Evolutionary conservation across 768 basidiomycete species (phyloP), one percentile per base, ranked within the genome.

Genomic region (Tremella mesenterica): DNA sequence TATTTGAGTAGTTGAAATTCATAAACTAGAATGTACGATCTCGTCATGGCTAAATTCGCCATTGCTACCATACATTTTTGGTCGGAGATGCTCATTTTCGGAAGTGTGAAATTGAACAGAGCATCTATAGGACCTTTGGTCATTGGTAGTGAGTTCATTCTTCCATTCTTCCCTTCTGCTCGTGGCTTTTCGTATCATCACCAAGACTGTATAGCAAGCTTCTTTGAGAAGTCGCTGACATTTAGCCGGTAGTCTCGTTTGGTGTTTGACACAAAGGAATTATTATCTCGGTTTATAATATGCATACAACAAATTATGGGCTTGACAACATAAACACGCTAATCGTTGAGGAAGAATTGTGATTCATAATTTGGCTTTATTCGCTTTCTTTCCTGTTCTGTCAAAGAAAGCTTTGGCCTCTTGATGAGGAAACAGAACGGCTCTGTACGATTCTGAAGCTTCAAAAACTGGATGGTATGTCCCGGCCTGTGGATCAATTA

Each of bases 51-150:
- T 65, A 85, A 88, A 31, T 97, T 93, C 76, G 80, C 90, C 51
- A 82, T 96, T 63, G 93, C 90, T 1, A 85, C 89, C 67, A 81
- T 79, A 4, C 93, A 99, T 75, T 96, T 95, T 70, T 79, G 79
- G 33, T 84, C 87, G 16, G 93, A 99, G 75, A 67, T 86, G 34
- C 73, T 90, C 65, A 80, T 95, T 57, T 99, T 84, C 76, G 79
- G 82, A 47, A 84, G 88, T 1, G 81, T 85, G 31, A 83, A 78
- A 44, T 57, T 86, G 44, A 79, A 78, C 41, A 63, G 75, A 0
- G 83, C 83, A 0, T 79, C 83, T 16, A 60, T 88, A 33, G 81
- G 82, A 54, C 87, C 92, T 0, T 76, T 90, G 43, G 77, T 95
- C 56, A 88, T 97, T 21, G 84, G 89, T 8, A 82, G 93, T 97